These are phyloP conservation scores for Echeveria elegans DNA, from an alignment of 164 flowering plant genomes.

Conservation along the genomic window DNA sequence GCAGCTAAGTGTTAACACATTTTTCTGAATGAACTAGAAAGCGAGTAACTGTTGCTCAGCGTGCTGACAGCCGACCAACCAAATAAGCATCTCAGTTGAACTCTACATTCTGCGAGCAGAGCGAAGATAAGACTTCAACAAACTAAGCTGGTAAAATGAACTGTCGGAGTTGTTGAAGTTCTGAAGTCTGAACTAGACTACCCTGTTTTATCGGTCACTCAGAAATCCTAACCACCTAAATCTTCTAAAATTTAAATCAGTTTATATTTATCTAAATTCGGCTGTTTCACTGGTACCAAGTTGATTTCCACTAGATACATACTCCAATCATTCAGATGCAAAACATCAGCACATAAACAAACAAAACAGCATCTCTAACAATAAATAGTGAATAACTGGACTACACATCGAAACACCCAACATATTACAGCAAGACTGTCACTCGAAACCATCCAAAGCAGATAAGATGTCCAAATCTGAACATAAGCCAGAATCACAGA, in stretches of 20 bases:
- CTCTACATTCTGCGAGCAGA: not conserved
- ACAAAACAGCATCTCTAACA: too few species aligned
- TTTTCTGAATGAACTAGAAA: not conserved
- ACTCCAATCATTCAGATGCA: not conserved
- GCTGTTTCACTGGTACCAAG: not conserved
- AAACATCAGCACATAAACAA: too few species aligned
- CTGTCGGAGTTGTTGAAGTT: not conserved
- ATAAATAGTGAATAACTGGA: too few species aligned
- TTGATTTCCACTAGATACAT: not conserved
- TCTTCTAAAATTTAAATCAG: not conserved
- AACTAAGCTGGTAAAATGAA: not conserved
- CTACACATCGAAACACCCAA: too few species aligned
- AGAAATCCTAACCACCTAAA: not conserved
- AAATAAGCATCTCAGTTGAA: not conserved
- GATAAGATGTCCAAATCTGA: too few species aligned
- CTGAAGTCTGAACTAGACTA: too few species aligned
- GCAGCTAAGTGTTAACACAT: not conserved
- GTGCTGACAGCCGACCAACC: not conserved
- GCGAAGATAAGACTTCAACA: not conserved
- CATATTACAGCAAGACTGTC: too few species aligned
- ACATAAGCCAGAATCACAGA: too few species aligned
- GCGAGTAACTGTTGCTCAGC: not conserved
- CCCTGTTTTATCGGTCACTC: not conserved
- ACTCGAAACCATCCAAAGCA: too few species aligned
- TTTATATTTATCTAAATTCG: not conserved